Evolutionary conservation across 73 alveolate genomes (phyloP).

Genomic region (Paramecium pentaurelia): DNA sequence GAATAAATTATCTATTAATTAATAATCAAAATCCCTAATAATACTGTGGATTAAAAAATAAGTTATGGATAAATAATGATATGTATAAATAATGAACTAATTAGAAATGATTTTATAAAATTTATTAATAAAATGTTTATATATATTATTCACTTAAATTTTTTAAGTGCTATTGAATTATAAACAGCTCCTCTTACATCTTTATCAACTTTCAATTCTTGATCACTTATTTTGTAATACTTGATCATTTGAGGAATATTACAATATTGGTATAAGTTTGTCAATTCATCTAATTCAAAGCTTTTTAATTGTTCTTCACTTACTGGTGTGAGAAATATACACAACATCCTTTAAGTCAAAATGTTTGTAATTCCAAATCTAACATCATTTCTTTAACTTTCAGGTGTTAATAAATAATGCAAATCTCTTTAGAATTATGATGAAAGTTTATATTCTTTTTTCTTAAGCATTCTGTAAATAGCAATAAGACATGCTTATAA

Average conservation of each 20-base stretch:
- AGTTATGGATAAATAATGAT: no score
- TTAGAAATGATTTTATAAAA: not conserved
- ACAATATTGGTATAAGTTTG: not conserved
- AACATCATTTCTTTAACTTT: not conserved
- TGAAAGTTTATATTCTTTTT: not conserved
- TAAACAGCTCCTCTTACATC: slow-evolving; percentile 14
- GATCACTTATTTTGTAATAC: not conserved
- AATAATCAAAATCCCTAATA: not conserved
- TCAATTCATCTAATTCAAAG: not conserved
- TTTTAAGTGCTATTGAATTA: not conserved
- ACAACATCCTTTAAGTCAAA: not conserved
- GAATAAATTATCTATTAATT: not conserved
- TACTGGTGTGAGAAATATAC: not conserved
- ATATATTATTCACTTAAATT: not conserved
- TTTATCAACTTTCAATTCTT: not conserved
- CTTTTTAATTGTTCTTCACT: not conserved
- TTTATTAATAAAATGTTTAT: not conserved
- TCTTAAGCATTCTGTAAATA: not conserved
- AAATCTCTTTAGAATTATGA: not conserved
- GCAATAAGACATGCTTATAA: not conserved
- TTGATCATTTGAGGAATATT: slow-evolving; percentile 6
- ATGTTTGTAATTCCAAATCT: not conserved
- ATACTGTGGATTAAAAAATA: not conserved
- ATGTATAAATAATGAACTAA: no score
- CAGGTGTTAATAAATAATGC: not conserved